These are phyloP conservation scores for Tricladium varicosporioides DNA, from an alignment of 2,329 filamentous ascomycete species.

Conservation along the genomic window DNA sequence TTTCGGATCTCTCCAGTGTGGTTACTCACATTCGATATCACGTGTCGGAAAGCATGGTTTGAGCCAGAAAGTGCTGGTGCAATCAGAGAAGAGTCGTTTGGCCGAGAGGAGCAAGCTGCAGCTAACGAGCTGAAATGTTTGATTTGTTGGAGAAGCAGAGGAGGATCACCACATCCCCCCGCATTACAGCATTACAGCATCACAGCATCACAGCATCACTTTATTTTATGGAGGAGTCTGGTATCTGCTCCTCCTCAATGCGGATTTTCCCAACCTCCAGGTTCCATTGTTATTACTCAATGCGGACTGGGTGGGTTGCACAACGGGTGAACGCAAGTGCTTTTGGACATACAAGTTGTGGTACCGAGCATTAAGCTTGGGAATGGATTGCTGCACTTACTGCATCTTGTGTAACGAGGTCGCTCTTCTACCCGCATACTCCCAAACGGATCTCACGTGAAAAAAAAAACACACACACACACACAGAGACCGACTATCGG, in stretches of 20 bases:
- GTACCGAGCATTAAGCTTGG: constrained; percentile 2
- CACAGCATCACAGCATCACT: no score
- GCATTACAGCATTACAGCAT: no score
- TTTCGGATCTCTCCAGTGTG: background rate
- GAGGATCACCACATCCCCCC: no score
- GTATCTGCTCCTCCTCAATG: background rate
- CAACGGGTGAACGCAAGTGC: background rate
- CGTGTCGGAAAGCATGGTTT: background rate
- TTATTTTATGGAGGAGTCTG: background rate
- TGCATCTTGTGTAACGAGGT: background rate
- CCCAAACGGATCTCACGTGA: background rate
- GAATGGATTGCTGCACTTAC: background rate
- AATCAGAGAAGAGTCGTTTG: background rate
- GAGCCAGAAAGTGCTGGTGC: background rate
- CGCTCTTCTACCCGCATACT: background rate
- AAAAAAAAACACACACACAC: no score
- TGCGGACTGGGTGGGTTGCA: background rate
- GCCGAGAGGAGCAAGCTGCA: background rate
- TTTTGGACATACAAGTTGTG: background rate
- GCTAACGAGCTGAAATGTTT: background rate
- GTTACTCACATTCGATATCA: background rate
- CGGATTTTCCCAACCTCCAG: background rate
- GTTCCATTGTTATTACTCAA: background rate
- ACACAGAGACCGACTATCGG: background rate
- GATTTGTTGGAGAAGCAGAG: background rate